phyloP scores from a whole-genome alignment of 495 filamentous ascomycete species.

The Neurospora sp. region DNA sequence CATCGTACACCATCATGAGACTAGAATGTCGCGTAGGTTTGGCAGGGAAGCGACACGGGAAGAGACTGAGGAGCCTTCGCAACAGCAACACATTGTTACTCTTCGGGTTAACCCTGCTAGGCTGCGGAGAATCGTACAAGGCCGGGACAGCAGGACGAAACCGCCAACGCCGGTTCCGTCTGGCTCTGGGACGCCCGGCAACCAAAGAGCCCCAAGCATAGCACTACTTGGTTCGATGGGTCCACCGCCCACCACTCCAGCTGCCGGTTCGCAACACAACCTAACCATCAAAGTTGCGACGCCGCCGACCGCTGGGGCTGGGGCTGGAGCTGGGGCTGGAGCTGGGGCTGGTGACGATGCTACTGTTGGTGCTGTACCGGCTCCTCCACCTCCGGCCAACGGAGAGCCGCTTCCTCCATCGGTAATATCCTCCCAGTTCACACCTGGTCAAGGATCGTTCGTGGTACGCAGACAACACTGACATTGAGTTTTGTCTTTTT shows the following conservation, averaged over 20 bases:
- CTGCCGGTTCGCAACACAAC: conserved; percentile 13
- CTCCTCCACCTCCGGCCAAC: conserved; percentile 47
- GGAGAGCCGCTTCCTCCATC: conserved; percentile 39
- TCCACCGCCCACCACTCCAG: conserved; percentile 39
- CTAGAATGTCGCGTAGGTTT: conserved; percentile 51
- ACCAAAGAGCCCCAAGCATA: conserved; percentile 41
- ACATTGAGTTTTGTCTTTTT: conserved; percentile 1
- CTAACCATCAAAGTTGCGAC: conserved; percentile 22
- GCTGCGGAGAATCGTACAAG: conserved; percentile 43
- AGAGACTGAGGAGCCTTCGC: conserved; percentile 58
- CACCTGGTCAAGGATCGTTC: background rate
- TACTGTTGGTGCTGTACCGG: conserved; percentile 48
- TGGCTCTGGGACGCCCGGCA: conserved; percentile 33
- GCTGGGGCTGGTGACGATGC: background rate
- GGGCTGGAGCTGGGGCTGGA: background rate
- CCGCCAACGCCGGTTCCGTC: conserved; percentile 27
- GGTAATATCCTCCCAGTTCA: conserved; percentile 38
- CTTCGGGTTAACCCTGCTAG: conserved; percentile 57
- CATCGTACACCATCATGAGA: conserved; percentile 60
- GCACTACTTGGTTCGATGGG: conserved; percentile 51
- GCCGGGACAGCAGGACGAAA: conserved; percentile 28
- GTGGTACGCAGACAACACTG: background rate
- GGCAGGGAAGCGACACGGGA: conserved; percentile 50
- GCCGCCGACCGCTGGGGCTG: conserved; percentile 8
- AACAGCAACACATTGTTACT: conserved; percentile 55